Evolutionary conservation across 2,329 filamentous ascomycete genomes (phyloP), one percentile per base, ranked within the genome.

Genomic region (Sclerotinia minor): DNA sequence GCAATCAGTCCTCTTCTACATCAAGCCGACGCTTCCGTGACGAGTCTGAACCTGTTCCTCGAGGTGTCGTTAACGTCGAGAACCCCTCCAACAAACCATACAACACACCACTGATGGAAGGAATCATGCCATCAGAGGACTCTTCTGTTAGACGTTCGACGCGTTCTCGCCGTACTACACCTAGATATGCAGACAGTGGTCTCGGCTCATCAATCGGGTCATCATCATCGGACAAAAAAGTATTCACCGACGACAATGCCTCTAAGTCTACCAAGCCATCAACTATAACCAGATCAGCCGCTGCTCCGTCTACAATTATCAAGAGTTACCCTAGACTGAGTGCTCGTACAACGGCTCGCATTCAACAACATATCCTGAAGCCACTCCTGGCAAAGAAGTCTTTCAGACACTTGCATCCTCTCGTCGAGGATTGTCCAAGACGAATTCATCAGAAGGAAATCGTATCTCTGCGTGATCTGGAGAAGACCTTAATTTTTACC

Each of bases 401-500:
- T 44, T 84, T 96, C 70, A 91, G 92, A 78, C 87, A 90, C 60
- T 97, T 97, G 78, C 89, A 92, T 77, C 83, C 89, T 60, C 86
- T 97, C 74, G 85, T 97, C 71, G 84, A 90, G 73, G 89, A 92
- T 78, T 88, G 93, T 72, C 92, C 92, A 59, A 84, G 85, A 78
- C 90, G 90, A 76, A 95, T 97, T 77, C 87, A 87, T 76, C 87
- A 89, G 77, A 94, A 92, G 79, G 88, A 95, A 75, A 95, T 98
- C 76, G 88, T 91, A 78, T 97, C 91, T 81, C 87, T 98, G 67
- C 89, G 94, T 79, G 94, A 98, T 80, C 85, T 98, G 61, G 94
- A 98, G 80, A 97, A 97, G 86, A 94, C 90, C 13, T 83, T 98
- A 70, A 87, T 97, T 76, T 93, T 94, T 80, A 87, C 94, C 79